These are phyloP conservation scores for Lichtheimia ornata DNA, from an alignment of 371 early-diverging fungal species.

Conservation along the genomic window DNA sequence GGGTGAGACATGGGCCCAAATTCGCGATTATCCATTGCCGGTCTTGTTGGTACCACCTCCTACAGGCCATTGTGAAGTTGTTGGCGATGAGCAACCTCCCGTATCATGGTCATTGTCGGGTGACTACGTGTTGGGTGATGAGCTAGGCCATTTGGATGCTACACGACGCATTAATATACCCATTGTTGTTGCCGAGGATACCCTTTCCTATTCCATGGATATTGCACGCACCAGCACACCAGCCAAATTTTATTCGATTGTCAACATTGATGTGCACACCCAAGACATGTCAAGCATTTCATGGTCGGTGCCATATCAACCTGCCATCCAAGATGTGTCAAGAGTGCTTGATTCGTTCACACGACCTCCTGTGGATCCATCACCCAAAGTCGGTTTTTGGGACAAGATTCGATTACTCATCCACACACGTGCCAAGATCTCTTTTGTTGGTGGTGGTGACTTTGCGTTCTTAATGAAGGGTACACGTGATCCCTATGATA, in stretches of 20 bases:
- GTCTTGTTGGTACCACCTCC: constrained; percentile 52
- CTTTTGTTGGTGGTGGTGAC: constrained; percentile 63
- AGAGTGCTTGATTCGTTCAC: constrained; percentile 66
- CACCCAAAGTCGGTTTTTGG: constrained; percentile 75
- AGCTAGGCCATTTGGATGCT: constrained; percentile 34
- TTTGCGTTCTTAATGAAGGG: constrained; percentile 52
- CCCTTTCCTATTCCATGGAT: constrained; percentile 28
- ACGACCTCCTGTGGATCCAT: constrained; percentile 65
- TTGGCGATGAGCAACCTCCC: neutral
- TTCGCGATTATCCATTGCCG: constrained; percentile 66
- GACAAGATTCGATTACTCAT: constrained; percentile 73
- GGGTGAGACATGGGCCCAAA: constrained; percentile 44
- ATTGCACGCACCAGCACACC: constrained; percentile 61
- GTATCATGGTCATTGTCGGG: constrained; percentile 42
- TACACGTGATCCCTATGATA: constrained; percentile 49
- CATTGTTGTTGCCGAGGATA: constrained; percentile 17
- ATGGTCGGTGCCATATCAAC: constrained; percentile 69
- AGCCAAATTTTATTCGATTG: constrained; percentile 63
- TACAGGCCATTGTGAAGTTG: neutral
- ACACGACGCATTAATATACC: constrained; percentile 31
- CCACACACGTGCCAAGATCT: constrained; percentile 59
- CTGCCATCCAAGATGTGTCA: constrained; percentile 65
- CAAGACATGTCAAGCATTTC: constrained; percentile 39
- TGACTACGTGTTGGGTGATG: constrained; percentile 48
- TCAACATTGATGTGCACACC: constrained; percentile 49